These are phyloP conservation scores for Coprinopsis sp. DNA, from an alignment of 768 basidiomycete genomes.

Conservation along the genomic window DNA sequence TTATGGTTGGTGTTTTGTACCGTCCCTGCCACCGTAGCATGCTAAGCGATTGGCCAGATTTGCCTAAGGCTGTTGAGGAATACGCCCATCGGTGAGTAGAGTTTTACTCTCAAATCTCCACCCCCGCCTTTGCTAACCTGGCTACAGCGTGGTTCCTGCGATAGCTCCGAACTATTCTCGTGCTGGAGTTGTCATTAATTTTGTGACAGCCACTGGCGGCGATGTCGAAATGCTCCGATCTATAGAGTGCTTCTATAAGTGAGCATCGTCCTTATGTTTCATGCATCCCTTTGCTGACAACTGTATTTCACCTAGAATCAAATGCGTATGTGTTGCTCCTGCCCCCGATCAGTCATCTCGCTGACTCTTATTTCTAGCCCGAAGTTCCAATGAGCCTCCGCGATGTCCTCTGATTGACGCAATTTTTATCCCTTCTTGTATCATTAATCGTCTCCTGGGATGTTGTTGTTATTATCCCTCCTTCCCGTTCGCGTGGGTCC, in stretches of 20 bases:
- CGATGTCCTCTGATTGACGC: slow-evolving; percentile 71
- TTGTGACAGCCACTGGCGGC: slow-evolving; percentile 95
- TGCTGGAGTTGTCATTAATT: slow-evolving; percentile 91
- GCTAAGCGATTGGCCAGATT: slow-evolving; percentile 42
- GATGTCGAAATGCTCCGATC: slow-evolving; percentile 98
- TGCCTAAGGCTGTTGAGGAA: slow-evolving; percentile 94
- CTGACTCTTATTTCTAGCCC: slow-evolving; percentile 48
- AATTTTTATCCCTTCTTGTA: slow-evolving; percentile 56
- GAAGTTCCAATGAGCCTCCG: slow-evolving; percentile 90
- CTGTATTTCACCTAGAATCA: slow-evolving; percentile 55
- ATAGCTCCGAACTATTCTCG: slow-evolving; percentile 82
- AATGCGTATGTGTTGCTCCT: slow-evolving; percentile 64
- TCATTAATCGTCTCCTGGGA: slow-evolving; percentile 58
- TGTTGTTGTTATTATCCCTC: slow-evolving; percentile 34
- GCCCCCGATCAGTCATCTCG: not conserved
- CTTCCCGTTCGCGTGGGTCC: slow-evolving; percentile 48
- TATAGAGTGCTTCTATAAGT: slow-evolving; percentile 99
- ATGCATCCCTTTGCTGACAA: not conserved
- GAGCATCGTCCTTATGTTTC: slow-evolving; percentile 8
- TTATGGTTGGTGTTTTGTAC: slow-evolving; percentile 54
- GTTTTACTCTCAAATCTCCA: slow-evolving; percentile 4
- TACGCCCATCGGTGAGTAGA: slow-evolving; percentile 84
- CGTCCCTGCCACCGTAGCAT: slow-evolving; percentile 2
- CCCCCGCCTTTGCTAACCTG: slow-evolving; percentile 7
- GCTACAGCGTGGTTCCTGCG: slow-evolving; percentile 72